Evolutionary conservation across 805 yeast genomes (phyloP), one percentile per base, ranked within the genome.

Genomic region (Saturnispora silvae): DNA sequence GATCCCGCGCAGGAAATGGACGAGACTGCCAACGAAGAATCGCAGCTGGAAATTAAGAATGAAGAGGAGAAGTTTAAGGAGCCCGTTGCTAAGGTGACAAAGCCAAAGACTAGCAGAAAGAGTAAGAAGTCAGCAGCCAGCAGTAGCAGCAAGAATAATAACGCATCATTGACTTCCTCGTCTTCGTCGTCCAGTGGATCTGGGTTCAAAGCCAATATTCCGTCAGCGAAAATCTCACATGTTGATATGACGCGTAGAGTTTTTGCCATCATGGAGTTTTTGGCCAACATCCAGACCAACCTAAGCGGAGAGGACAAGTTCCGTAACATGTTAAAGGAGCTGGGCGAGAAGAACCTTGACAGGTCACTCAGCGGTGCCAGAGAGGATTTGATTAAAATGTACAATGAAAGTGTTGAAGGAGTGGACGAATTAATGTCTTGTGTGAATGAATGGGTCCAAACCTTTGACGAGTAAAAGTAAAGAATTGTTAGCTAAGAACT

Each of bases 201-300:
- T 25, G 75, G 70, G 43, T 77, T 84, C 33, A 81, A 75, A 47
- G 96, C 97, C 11, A 72, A 95, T 39, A 64, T 76, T 31, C 96
- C 95, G 5, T 79, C 79, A 41, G 76, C 77, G 16, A 71, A 84
- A 38, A 72, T 82, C 3, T 72, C 86, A 3, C 57, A 87, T 42
- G 70, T 72, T 47, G 98, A 89, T 56, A 80, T 89, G 83, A 72
- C 86, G 40, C 76, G 84, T 51, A 70, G 98, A 41, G 81, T 86
- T 2, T 80, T 84, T 3, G 94, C 96, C 1, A 89, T 89, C 16
- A 61, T 89, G 48, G 97, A 92, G 59, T 92, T 87, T 68, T 71
- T 89, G 19, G 84, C 87, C 10, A 68, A 95, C 37, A 81, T 94
- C 2, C 95, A 86, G 56, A 59, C 78, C 43, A 97, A 89, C 51